These are phyloP conservation scores for Aspergillus viridinutans DNA, from an alignment of 2,329 filamentous ascomycete genomes.

Conservation along the genomic window DNA sequence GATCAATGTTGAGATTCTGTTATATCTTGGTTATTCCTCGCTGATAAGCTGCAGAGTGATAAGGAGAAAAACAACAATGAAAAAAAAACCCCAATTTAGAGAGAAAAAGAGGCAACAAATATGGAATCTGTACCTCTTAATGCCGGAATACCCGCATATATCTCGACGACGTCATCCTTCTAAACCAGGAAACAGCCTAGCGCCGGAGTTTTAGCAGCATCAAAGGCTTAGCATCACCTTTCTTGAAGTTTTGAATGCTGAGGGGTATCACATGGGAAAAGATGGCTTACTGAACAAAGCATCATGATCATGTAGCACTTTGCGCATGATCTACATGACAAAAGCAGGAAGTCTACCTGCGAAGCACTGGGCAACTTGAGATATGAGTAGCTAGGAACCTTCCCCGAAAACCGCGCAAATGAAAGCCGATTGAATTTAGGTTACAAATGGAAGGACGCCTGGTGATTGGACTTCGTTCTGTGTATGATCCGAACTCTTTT, in stretches of 20 bases:
- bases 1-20: not conserved
- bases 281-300: not conserved
- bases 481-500: not conserved
- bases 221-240: not conserved
- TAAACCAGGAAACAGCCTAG: not conserved
- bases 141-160: slow-evolving; percentile 6
- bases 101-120: not conserved
- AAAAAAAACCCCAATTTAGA: not conserved
- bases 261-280: not conserved
- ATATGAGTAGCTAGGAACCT: not conserved
- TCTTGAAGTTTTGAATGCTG: not conserved
- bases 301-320: not conserved
- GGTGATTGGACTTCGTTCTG: not conserved
- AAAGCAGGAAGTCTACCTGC: not conserved
- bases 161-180: not conserved
- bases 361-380: not conserved
- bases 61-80: not conserved
- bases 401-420: not conserved
- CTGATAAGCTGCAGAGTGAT: not conserved
- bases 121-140: not conserved
- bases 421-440: not conserved
- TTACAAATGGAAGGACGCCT: not conserved
- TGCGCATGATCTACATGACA: not conserved
- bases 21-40: not conserved
- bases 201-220: not conserved